Evolutionary conservation across 2,329 filamentous ascomycete species (phyloP), one percentile per base, ranked within the genome.

Genomic region (Trichoderma cornu-damae): DNA sequence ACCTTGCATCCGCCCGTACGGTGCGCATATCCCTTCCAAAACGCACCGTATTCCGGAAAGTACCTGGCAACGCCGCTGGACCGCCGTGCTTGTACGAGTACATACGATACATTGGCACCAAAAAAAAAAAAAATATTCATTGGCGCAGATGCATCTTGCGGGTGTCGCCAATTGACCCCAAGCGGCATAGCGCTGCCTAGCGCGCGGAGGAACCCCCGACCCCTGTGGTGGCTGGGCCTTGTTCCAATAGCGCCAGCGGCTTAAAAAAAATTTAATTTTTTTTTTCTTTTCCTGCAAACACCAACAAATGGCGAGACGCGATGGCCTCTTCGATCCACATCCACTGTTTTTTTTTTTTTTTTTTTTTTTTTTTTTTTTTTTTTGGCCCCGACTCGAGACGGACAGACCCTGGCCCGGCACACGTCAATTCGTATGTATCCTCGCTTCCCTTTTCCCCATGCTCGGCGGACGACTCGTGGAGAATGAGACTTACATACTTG

Each of bases 271-370:
- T n/a, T n/a, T n/a, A n/a, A n/a, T n/a, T n/a, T n/a, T n/a, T n/a
- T n/a, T n/a, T n/a, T n/a, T n/a, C n/a, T 37, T 57, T 50, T 37
- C 30, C 37, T 42, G 47, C 30, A 34, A 58, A 54, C 40, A 47
- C 44, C 43, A 59, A 42, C 57, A 59, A 50, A 50, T 49, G 50
- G 52, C 57, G 57, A 58, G 42, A 43, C 57, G 46, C 57, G 44
- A 59, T 56, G n/a, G n/a, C n/a, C n/a, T n/a, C n/a, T n/a, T n/a
- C n/a, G n/a, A n/a, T n/a, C n/a, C n/a, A n/a, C n/a, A n/a, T n/a
- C n/a, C n/a, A n/a, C n/a, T n/a, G n/a, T n/a, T n/a, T n/a, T n/a
- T n/a, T n/a, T n/a, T n/a, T n/a, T n/a, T n/a, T n/a, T n/a, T n/a
- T n/a, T n/a, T n/a, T n/a, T n/a, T n/a, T n/a, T n/a, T n/a, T n/a